These are phyloP conservation scores for Solanum hybrid DNA, from an alignment of 305 asterid species.

Conservation along the genomic window DNA sequence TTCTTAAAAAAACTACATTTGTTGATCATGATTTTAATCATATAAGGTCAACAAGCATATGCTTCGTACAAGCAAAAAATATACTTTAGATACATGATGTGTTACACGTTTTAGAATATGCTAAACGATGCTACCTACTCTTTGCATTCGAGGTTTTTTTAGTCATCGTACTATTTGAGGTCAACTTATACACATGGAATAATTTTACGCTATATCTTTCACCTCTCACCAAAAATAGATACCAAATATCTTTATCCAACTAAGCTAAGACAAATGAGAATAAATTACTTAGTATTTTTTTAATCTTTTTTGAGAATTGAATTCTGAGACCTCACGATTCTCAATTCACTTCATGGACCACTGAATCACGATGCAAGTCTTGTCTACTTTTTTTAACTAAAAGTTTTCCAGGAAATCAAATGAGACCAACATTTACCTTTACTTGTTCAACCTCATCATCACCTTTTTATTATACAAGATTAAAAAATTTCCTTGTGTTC, in stretches of 20 bases:
- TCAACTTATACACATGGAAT: not conserved
- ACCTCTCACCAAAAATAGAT: not conserved
- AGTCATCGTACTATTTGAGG: not conserved
- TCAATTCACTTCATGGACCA: not conserved
- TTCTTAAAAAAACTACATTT: not conserved
- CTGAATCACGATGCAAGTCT: not conserved
- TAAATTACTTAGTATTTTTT: not conserved
- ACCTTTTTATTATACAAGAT: not conserved
- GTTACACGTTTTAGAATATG: conserved; percentile 1
- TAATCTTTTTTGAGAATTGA: not conserved
- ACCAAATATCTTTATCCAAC: not conserved
- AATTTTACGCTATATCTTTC: not conserved
- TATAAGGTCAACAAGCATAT: not conserved
- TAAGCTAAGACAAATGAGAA: not conserved
- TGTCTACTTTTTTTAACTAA: not conserved
- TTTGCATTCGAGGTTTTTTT: not conserved
- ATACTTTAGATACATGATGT: not conserved
- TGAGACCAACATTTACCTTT: not conserved
- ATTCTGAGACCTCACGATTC: not conserved
- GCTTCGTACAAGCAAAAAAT: not conserved
- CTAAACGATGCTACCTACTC: not conserved
- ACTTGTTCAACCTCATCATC: not conserved
- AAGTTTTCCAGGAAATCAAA: not conserved
- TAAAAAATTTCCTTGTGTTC: not conserved
- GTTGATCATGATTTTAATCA: not conserved